Base-by-base conservation (phyloP, 768 basidiomycete species). In the Tricholoma terreum region DNA sequence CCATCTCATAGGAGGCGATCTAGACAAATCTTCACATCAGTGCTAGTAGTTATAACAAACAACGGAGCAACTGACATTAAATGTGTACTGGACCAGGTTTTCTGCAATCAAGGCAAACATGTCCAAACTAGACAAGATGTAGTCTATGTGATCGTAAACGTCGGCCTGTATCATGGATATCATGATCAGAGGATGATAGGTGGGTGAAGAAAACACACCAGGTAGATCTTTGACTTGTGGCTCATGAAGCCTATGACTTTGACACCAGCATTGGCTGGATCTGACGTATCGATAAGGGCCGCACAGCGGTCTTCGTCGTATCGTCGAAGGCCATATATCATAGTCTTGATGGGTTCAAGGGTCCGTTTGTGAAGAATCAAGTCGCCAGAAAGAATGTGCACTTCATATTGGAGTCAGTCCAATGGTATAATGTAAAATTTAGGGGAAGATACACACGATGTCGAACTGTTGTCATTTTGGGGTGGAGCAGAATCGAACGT, bases 351-450 rank as follows among this genome's bases (percentile, higher is more conserved):
- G 0, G 89, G 89, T 35, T 84, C 85, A 12, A 90, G 76, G 2
- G 88, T 88, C 17, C 87, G 81, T 65, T 88, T 89, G 67, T 87
- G 85, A 48, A 89, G 71, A 56, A 84, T 85, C 4, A 92, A 77
- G 62, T 92, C 88, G 14, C 86, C 88, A 42, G 85, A 85, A 17
- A 90, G 76, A 56, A 92, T 87, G 63, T 90, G 89, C 42, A 92
- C 87, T 88, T 30, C 15, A 14, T 27, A 27, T 46, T n/a, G 30
- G 27, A n/a, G 59, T 12, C 22, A 45, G n/a, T 24, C 38, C n/a
- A 27, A 22, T 6, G 35, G 11, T 15, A 22, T 40, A 7, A 15
- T 14, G 0, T 45, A 24, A 52, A 58, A 48, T n/a, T 8, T 17
- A 9, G n/a, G 24, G 2, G 30, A 42, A 42, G n/a, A 21, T 50